Percentiles rank a stretch among this genome's conserved stretches.
These are phyloP conservation scores for Saposhnikovia divaricata DNA, from an alignment of 129 eudicot species.

Conservation along the genomic window DNA sequence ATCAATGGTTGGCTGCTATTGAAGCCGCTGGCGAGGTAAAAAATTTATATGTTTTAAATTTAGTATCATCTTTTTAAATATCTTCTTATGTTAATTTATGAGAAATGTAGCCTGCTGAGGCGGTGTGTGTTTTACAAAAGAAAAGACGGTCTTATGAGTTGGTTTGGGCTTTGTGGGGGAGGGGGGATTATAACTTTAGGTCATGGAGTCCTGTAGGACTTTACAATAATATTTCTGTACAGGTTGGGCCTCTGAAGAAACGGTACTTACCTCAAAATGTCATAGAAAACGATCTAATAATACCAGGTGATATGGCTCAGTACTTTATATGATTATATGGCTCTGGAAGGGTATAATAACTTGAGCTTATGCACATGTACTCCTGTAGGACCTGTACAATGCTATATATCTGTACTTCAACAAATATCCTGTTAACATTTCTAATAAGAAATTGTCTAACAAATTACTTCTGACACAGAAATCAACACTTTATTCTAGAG, in stretches of 20 bases:
- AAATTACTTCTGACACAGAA: background rate
- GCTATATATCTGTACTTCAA: background rate
- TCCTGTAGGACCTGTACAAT: background rate
- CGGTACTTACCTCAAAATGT: background rate
- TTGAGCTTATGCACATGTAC: background rate
- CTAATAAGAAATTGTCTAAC: background rate
- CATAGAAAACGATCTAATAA: background rate
- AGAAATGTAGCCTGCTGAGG: background rate
- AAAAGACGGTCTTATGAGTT: background rate
- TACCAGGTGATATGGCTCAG: background rate
- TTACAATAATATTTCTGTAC: background rate
- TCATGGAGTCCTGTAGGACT: background rate
- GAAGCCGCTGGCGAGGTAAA: slow-evolving; percentile 99
- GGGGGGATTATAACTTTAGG: background rate
- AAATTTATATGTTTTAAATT: slow-evolving; percentile 2
- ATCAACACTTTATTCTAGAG: background rate
- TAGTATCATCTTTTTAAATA: background rate
- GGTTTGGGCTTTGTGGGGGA: background rate
- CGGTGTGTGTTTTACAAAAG: background rate
- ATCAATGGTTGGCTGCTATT: slow-evolving; percentile 95
- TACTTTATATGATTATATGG: background rate
- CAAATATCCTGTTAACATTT: no score
- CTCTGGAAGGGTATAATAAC: background rate
- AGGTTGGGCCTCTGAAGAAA: background rate
- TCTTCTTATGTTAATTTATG: background rate